Conservation (phyloP, 257 asterid genomes). For the Asclepias syriaca region DNA sequence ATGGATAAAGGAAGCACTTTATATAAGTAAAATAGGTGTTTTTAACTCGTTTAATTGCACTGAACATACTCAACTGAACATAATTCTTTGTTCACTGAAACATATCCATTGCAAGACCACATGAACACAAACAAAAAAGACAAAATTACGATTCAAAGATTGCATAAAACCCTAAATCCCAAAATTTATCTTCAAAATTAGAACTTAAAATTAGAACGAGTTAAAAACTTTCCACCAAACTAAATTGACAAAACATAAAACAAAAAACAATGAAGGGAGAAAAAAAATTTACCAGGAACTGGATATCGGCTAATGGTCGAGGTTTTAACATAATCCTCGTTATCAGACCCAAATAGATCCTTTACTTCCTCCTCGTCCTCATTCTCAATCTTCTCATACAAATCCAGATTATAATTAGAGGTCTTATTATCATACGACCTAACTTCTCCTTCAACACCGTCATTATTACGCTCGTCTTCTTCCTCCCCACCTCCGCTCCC, state of each 20-base stretch:
- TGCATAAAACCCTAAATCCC: slow-evolving; percentile 8
- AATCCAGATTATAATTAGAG: slow-evolving; percentile 15
- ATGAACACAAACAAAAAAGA: not conserved
- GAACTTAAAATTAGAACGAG: not conserved
- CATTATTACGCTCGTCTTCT: slow-evolving; percentile 38
- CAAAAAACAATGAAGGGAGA: not conserved
- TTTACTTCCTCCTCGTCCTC: slow-evolving; percentile 42
- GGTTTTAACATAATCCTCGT: slow-evolving; percentile 73
- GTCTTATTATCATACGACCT: not conserved
- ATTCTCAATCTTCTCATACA: slow-evolving; percentile 27
- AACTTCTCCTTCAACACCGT: slow-evolving; percentile 41
- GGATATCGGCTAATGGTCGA: slow-evolving; percentile 51
- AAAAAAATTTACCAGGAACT: slow-evolving; percentile 60
- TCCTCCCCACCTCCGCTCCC: slow-evolving; percentile 19
- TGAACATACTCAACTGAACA: not conserved
- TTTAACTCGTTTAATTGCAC: not conserved
- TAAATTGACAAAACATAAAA: not conserved
- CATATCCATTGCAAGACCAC: not conserved
- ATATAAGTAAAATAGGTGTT: not conserved
- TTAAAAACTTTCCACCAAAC: not conserved
- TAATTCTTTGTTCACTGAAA: not conserved
- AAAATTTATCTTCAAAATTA: not conserved
- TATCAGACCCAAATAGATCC: slow-evolving; percentile 94
- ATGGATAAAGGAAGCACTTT: not conserved
- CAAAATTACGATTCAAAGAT: not conserved